Evolutionary conservation across 2,329 filamentous ascomycete species (phyloP).

Genomic region (Aspergillus sp.): DNA sequence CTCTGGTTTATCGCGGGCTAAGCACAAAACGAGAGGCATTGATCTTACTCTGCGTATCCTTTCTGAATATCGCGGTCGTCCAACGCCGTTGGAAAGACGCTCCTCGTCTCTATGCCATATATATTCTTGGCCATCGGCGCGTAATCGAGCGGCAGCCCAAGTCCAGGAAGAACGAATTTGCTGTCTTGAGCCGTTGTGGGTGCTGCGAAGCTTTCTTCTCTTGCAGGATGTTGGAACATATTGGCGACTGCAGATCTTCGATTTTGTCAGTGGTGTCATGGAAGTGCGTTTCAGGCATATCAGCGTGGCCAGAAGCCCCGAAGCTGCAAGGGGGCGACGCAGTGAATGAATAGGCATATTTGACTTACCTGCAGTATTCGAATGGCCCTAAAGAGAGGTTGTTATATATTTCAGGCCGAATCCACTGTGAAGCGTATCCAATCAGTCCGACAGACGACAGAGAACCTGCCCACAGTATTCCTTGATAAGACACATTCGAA

Average conservation of each 20-base stretch:
- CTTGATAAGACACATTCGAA: no score
- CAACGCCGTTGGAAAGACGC: slow-evolving; percentile 24
- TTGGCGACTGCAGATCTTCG: background rate
- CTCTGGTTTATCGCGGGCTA: background rate
- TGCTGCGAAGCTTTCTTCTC: slow-evolving; percentile 5
- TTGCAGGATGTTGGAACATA: slow-evolving; percentile 14
- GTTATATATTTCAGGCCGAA: background rate
- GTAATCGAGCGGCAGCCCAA: slow-evolving; percentile 22
- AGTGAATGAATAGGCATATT: no score
- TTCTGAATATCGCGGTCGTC: slow-evolving; percentile 22
- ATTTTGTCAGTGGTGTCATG: background rate
- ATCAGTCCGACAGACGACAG: background rate
- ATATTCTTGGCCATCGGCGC: slow-evolving; percentile 14
- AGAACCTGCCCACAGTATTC: no score
- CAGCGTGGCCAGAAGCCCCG: no score
- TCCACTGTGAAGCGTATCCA: background rate
- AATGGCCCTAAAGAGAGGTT: no score
- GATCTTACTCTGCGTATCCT: slow-evolving; percentile 19
- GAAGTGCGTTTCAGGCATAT: no score
- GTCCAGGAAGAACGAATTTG: slow-evolving; percentile 23
- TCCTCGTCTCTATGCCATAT: slow-evolving; percentile 20
- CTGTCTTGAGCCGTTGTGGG: slow-evolving; percentile 6
- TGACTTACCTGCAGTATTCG: no score
- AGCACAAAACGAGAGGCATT: background rate
- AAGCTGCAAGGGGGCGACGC: no score